A percentile compares a stretch with the other conserved stretches of the same genome.
These are phyloP conservation scores for Hygrophila difformis DNA, from an alignment of 257 asterid genomes.

Conservation along the genomic window DNA sequence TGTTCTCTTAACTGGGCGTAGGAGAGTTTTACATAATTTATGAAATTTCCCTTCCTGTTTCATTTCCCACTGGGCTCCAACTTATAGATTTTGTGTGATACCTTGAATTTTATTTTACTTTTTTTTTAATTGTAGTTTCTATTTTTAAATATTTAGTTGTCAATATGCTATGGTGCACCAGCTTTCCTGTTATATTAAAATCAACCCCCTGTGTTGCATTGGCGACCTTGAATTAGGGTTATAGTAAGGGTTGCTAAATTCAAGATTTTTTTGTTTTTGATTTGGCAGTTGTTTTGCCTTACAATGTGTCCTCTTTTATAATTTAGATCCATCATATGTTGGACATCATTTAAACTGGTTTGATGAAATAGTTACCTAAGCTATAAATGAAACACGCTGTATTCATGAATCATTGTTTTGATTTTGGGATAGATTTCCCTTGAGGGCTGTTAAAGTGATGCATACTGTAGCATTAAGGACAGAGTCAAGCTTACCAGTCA, in stretches of 20 bases:
- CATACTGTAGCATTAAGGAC: constrained; percentile 91
- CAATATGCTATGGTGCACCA: too few relatives aligned
- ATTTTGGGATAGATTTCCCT: constrained; percentile 49
- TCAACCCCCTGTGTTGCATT: too few relatives aligned
- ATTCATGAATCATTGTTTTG: constrained; percentile 2
- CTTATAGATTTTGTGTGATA: too few relatives aligned
- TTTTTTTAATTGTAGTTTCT: too few relatives aligned
- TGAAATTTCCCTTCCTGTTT: too few relatives aligned
- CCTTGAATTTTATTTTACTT: too few relatives aligned
- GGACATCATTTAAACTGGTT: background rate
- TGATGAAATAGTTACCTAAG: constrained; percentile 1
- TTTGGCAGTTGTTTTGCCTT: constrained; percentile 7
- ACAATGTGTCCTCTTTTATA: background rate
- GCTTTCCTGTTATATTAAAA: too few relatives aligned
- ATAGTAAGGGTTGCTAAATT: background rate
- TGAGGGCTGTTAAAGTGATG: constrained; percentile 96
- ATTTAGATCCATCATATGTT: background rate
- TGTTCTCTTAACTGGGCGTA: too few relatives aligned
- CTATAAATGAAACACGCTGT: constrained; percentile 4
- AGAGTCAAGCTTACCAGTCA: constrained; percentile 45
- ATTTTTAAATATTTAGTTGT: too few relatives aligned
- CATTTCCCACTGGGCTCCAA: too few relatives aligned
- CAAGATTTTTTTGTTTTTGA: background rate
- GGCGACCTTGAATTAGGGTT: too few relatives aligned
- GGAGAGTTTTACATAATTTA: too few relatives aligned